These are phyloP conservation scores for Ophiostoma himal-ulmi DNA, from an alignment of 2,329 filamentous ascomycete genomes.

Conservation along the genomic window DNA sequence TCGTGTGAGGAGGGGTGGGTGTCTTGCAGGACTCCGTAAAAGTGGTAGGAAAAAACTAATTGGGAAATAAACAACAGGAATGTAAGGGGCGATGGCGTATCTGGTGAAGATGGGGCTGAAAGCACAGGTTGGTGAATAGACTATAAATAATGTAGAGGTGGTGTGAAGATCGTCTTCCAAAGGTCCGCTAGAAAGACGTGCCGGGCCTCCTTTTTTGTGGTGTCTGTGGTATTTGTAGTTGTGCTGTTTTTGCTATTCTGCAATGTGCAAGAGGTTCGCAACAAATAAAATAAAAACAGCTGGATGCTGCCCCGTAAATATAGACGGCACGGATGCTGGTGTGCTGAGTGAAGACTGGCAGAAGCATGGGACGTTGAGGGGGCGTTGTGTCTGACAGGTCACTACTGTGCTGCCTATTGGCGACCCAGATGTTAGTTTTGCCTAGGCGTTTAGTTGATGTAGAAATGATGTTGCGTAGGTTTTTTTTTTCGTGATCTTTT, in stretches of 20 bases:
- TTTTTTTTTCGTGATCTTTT: conserved; percentile 16
- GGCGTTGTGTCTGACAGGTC: neutral
- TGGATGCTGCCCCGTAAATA: conserved; percentile 8
- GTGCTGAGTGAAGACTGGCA: neutral
- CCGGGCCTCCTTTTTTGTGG: neutral
- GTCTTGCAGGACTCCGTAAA: conserved; percentile 6
- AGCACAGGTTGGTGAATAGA: neutral
- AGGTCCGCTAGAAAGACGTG: neutral
- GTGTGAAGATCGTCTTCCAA: neutral
- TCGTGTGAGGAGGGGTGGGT: conserved; percentile 3
- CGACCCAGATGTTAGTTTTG: neutral
- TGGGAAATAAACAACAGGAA: neutral
- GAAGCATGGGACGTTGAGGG: neutral
- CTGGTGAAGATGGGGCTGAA: conserved; percentile 8
- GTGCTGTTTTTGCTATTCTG: neutral
- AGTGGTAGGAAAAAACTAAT: neutral
- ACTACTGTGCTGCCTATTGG: neutral
- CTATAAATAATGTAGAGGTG: neutral
- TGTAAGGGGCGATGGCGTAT: neutral
- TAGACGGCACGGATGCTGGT: conserved; percentile 5
- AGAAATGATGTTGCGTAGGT: conserved; percentile 9
- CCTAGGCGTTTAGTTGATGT: conserved; percentile 8
- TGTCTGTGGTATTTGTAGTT: neutral
- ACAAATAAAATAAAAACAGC: neutral
- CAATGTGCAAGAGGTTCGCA: neutral